Evolutionary conservation across 2,329 filamentous ascomycete genomes (phyloP).

Genomic region (Trichoderma atroviride): DNA sequence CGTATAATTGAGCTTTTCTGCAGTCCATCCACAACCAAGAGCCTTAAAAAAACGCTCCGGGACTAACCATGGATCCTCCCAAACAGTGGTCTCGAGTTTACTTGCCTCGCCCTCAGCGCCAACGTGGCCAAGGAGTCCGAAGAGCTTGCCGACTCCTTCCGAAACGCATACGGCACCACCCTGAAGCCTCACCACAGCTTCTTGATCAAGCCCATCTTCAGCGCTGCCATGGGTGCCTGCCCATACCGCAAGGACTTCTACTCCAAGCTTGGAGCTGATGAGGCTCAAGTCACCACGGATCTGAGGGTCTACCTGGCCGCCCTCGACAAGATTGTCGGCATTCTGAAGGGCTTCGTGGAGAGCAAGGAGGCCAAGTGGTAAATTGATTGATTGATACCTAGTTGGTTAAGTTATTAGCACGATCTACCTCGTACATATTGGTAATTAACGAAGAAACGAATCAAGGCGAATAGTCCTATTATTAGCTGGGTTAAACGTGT

Average conservation of each 20-base stretch:
- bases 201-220: slow-evolving; percentile 89
- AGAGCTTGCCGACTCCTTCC: slow-evolving; percentile 87
- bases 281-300: slow-evolving; percentile 63
- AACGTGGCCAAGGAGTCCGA: slow-evolving; percentile 70
- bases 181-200: slow-evolving; percentile 92
- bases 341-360: slow-evolving; percentile 65
- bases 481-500: slow-evolving; percentile 7
- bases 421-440: slow-evolving; percentile 16
- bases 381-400: slow-evolving; percentile 23
- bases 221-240: slow-evolving; percentile 86
- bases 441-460: slow-evolving; percentile 18
- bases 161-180: slow-evolving; percentile 77
- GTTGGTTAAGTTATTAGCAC: not conserved
- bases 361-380: slow-evolving; percentile 63
- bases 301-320: slow-evolving; percentile 73
- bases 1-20: slow-evolving; percentile 31
- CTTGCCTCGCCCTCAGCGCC: slow-evolving; percentile 76
- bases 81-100: slow-evolving; percentile 87
- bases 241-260: slow-evolving; percentile 96
- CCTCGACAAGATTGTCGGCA: slow-evolving; percentile 76
- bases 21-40: not conserved
- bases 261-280: slow-evolving; percentile 73
- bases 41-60: not conserved
- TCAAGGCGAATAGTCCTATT: slow-evolving; percentile 11
- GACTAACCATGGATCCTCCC: not conserved